phyloP scores from a whole-genome alignment of 345 rosid species.

The Ceriops tagal region DNA sequence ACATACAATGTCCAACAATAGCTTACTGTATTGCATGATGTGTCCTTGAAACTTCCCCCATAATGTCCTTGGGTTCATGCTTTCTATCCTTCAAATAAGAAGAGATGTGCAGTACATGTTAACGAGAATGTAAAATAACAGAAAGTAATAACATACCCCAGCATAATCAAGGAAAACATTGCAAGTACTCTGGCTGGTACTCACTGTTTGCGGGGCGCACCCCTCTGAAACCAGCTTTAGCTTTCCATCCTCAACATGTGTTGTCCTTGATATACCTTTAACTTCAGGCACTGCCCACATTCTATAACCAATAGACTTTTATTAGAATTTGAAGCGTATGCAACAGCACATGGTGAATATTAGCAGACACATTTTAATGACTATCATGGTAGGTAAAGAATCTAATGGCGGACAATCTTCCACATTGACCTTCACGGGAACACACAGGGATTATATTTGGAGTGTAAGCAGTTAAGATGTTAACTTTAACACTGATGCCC shows the following conservation, averaged over 20 bases:
- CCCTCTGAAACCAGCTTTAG: slow-evolving; percentile 64
- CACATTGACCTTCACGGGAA: too few relatives aligned
- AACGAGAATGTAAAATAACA: slow-evolving; percentile 6
- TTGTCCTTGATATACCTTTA: slow-evolving; percentile 39
- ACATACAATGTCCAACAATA: neutral
- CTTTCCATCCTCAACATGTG: slow-evolving; percentile 42
- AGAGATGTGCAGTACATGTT: slow-evolving; percentile 3
- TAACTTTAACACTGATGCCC: too few relatives aligned
- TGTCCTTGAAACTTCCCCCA: slow-evolving; percentile 66
- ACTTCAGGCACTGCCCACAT: slow-evolving; percentile 88
- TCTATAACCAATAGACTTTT: slow-evolving; percentile 31
- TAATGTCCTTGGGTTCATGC: slow-evolving; percentile 51
- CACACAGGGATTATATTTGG: too few relatives aligned
- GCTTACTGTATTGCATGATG: slow-evolving; percentile 78
- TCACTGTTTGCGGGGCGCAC: slow-evolving; percentile 64
- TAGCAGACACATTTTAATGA: too few relatives aligned
- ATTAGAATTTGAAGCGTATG: neutral
- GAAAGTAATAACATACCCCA: neutral
- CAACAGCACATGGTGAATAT: neutral
- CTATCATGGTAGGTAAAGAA: too few relatives aligned
- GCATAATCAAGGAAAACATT: neutral
- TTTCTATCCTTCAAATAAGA: slow-evolving; percentile 42
- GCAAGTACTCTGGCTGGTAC: slow-evolving; percentile 16
- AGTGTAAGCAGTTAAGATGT: too few relatives aligned
- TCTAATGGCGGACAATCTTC: too few relatives aligned